Evolutionary conservation across 768 basidiomycete genomes (phyloP).

Genomic region (Panus rudis): DNA sequence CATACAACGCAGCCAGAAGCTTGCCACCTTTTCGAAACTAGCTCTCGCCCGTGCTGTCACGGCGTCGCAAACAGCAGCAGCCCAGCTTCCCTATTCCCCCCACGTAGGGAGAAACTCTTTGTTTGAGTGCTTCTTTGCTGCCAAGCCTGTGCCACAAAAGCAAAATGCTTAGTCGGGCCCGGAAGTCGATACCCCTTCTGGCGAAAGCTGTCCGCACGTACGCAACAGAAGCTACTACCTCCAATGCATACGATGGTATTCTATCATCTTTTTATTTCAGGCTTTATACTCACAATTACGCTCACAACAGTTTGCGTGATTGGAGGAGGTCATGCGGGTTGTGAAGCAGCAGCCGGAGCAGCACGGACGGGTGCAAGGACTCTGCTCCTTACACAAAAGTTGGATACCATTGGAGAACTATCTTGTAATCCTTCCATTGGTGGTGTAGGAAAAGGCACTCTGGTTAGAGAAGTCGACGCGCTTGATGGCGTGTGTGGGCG

Average conservation of each 20-base stretch:
- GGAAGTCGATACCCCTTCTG: too few species aligned
- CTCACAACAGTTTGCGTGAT: slow-evolving; percentile 63
- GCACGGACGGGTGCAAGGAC: slow-evolving; percentile 81
- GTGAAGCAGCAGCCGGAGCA: slow-evolving; percentile 84
- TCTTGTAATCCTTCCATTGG: slow-evolving; percentile 93
- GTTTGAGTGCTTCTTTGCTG: too few species aligned
- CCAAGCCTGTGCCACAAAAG: too few species aligned
- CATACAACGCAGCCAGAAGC: too few species aligned
- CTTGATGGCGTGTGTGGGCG: slow-evolving; percentile 81
- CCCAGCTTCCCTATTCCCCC: too few species aligned
- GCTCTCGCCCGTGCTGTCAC: too few species aligned
- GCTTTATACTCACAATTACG: neutral
- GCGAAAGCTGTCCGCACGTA: too few species aligned
- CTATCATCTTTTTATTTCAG: neutral
- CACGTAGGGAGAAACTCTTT: too few species aligned
- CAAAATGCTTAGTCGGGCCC: too few species aligned
- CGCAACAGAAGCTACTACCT: slow-evolving; percentile 8
- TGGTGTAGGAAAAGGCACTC: slow-evolving; percentile 85
- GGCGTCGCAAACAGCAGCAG: too few species aligned
- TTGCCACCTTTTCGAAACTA: too few species aligned
- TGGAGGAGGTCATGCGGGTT: slow-evolving; percentile 90
- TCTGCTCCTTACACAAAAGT: slow-evolving; percentile 71
- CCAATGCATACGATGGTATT: slow-evolving; percentile 11
- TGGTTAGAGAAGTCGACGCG: slow-evolving; percentile 89
- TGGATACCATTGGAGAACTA: slow-evolving; percentile 76